Base-by-base conservation (phyloP, 345 rosid genomes). In the Aquilaria malaccensis region DNA sequence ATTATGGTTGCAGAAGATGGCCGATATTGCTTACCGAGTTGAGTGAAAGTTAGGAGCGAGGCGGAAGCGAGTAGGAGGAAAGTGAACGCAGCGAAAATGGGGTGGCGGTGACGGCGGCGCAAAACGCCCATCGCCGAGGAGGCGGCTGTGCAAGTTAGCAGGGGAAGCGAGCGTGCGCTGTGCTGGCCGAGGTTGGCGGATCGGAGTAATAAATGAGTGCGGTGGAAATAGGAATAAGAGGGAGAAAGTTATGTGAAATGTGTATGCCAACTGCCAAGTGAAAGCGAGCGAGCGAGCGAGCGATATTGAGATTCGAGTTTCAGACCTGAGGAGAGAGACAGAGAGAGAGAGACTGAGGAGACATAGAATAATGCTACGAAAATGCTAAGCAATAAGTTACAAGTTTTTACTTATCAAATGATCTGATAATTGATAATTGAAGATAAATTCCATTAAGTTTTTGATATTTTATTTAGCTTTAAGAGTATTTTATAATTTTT, bases 1-100 rank as follows among this genome's bases (percentile, higher is more conserved):
- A 22, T 22, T 22, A 22, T 37, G 7, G 43, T 37, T 3, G 43
- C 43, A 37, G 43, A 37, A 37, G 43, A 3, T 37, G 3, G 7
- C 3, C 43, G 43, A 37, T 37, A 6, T 10, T n/a, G 32, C 68
- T 69, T 68, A 80, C 87, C 74, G 49, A 73, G 70, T 45, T 55
- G 76, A 13, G 74, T 46, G 55, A 74, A 67, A 56, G 75, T 13
- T 9, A 71, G 37, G 32, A 76, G 56, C 43, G 83, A 65, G 59
- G 74, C 63, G 10, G 73, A 76, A 59, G 82, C 72, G 69, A 88
- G 77, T 45, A 86, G 72, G 72, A 88, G 77, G 60, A 85, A 75
- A 56, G 79, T 63, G 72, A 85, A 76, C 74, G 83, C 76, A 11
- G 78, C 64, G 72, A 81, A 53, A 55, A 70, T 54, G 59, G 66